Evolutionary conservation across 2,329 filamentous ascomycete genomes (phyloP), one percentile per base, ranked within the genome.

Genomic region (Paecilomyces niveus): DNA sequence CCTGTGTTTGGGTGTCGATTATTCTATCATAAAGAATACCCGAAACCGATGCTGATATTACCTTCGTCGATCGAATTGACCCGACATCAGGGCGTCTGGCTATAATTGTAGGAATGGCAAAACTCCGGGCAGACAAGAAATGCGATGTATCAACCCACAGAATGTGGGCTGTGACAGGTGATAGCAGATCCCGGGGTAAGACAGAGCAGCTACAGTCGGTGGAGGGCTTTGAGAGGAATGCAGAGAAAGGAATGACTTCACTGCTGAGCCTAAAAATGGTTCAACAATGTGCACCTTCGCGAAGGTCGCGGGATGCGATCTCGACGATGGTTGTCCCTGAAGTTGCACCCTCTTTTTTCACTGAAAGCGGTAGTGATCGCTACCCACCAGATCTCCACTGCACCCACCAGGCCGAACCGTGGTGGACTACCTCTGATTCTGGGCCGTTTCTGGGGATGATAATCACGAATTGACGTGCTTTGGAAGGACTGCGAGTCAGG

Each of bases 291-390:
- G 15, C 50, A 52, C 13, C n/a, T n/a, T n/a, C 50, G 21, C 24
- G 21, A 13, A 29, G 10, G 50, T 52, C 24, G 50, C 26, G 22
- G 22, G 26, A 29, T 24, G 26, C 50, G 50, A 24, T 29, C 50
- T 52, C 18, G 50, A 52, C 22, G 50, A 29, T 21, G 35, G 22
- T 39, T 56, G 54, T n/a, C 33, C 54, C 39, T 56, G 54, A 56
- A 51, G 21, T 55, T n/a, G 32, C 53, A 33, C 29, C 56, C 51
- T 58, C 32, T 58, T 29, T 45, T 50, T 18, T 54, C n/a, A 10
- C 57, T 45, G 21, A 52, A 58, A 33, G 2, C 15, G 45, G 57
- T 22, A 58, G 31, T 22, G 57, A 58, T 58, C 57, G 24, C 53
- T 58, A 33, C 53, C 18, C 18, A 10, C 22, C 50, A 52, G 50